Evolutionary conservation across 2,329 filamentous ascomycete species (phyloP).

Genomic region (Botryotinia narcissicola): DNA sequence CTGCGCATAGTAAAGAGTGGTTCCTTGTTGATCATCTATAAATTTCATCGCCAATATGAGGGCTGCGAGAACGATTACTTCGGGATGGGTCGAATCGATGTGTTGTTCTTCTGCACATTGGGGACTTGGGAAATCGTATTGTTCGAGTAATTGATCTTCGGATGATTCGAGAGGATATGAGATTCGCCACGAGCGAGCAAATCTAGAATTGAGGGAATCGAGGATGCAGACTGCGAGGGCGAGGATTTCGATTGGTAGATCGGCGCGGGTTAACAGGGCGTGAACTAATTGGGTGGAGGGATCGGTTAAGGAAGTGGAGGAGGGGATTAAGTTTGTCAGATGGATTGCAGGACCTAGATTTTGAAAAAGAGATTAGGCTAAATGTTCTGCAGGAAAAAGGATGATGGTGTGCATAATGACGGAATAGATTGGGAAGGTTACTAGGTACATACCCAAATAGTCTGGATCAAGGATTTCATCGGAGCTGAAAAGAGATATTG

Average conservation of each 20-base stretch:
- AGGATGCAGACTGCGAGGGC: conserved; percentile 65
- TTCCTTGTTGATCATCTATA: conserved; percentile 56
- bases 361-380: conserved; percentile 33
- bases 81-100: conserved; percentile 60
- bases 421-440: conserved; percentile 23
- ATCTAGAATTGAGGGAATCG: conserved; percentile 61
- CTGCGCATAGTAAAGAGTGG: conserved; percentile 52
- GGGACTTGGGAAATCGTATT: conserved; percentile 30
- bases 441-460: conserved; percentile 30
- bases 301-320: conserved; percentile 57
- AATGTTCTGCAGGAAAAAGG: conserved; percentile 8
- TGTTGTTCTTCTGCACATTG: conserved; percentile 41
- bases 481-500: conserved; percentile 26
- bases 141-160: conserved; percentile 36
- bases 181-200: conserved; percentile 61
- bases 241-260: conserved; percentile 58
- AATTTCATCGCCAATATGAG: conserved; percentile 66
- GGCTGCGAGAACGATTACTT: conserved; percentile 61
- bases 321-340: conserved; percentile 64
- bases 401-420: conserved; percentile 1
- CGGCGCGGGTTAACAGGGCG: conserved; percentile 56
- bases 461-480: conserved; percentile 35
- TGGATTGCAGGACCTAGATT: conserved; percentile 61
- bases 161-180: conserved; percentile 50
- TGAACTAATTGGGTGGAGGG: conserved; percentile 60